phyloP scores from a whole-genome alignment of 2,329 filamentous ascomycete species.

The Triangularia setosa region DNA sequence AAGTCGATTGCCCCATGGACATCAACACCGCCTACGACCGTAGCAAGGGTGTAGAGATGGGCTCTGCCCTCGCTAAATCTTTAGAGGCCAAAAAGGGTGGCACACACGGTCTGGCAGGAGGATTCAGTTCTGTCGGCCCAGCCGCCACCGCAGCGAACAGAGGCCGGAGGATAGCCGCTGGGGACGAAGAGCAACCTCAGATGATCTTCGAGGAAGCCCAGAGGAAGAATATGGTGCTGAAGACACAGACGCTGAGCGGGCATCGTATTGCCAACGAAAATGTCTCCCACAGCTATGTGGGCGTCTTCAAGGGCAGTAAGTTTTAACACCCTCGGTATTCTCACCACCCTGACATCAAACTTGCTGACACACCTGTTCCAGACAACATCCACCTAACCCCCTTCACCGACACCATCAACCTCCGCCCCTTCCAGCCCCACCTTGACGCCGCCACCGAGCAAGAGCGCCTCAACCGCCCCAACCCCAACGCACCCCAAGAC shows the following conservation, averaged over 20 bases:
- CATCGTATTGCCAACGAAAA: slow-evolving; percentile 63
- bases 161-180: slow-evolving; percentile 29
- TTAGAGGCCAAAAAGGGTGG: slow-evolving; percentile 58
- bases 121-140: slow-evolving; percentile 59
- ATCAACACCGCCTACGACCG: slow-evolving; percentile 73
- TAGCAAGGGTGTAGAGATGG: slow-evolving; percentile 77
- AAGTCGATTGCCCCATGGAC: slow-evolving; percentile 85
- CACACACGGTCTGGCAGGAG: slow-evolving; percentile 66
- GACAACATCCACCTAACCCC: slow-evolving; percentile 84
- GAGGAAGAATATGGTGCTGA: slow-evolving; percentile 66
- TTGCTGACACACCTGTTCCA: slow-evolving; percentile 33
- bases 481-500: slow-evolving; percentile 35
- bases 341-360: slow-evolving; percentile 12
- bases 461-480: slow-evolving; percentile 48
- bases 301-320: slow-evolving; percentile 79
- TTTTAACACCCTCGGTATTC: slow-evolving; percentile 22
- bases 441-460: slow-evolving; percentile 79
- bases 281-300: slow-evolving; percentile 51
- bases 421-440: slow-evolving; percentile 90
- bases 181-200: slow-evolving; percentile 44
- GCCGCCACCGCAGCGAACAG: slow-evolving; percentile 33
- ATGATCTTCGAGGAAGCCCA: slow-evolving; percentile 60
- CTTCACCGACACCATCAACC: slow-evolving; percentile 76
- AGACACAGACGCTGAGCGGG: slow-evolving; percentile 80
- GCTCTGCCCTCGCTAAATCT: slow-evolving; percentile 65